Percentiles rank a stretch among this genome's conserved stretches.
Conservation (phyloP, 495 filamentous ascomycete species). For the Podospora fimiseda region DNA sequence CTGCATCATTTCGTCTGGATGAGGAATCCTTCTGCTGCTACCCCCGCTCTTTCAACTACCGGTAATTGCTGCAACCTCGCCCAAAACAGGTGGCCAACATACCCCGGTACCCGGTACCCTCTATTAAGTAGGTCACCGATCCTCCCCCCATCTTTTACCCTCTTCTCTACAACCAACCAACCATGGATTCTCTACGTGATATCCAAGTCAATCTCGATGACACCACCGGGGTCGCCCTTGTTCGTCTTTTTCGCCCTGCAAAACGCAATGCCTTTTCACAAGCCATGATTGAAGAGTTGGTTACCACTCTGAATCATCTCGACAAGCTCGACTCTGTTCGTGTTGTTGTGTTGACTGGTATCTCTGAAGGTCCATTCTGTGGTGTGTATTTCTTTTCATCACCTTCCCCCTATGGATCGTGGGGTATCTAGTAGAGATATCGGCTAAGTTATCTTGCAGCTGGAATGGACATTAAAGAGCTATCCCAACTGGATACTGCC, state of each 20-base stretch:
- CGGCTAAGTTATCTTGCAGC: slow-evolving; percentile 16
- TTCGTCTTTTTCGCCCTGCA: slow-evolving; percentile 30
- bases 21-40: neutral
- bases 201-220: slow-evolving; percentile 2
- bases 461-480: slow-evolving; percentile 34
- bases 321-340: slow-evolving; percentile 21
- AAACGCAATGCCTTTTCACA: slow-evolving; percentile 38
- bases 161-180: no score
- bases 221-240: slow-evolving; percentile 19
- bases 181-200: neutral
- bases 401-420: slow-evolving; percentile 2
- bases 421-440: no score
- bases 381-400: slow-evolving; percentile 15
- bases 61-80: neutral
- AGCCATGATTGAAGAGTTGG: slow-evolving; percentile 23
- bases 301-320: slow-evolving; percentile 17
- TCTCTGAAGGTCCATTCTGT: slow-evolving; percentile 26
- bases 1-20: no score
- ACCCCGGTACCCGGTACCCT: neutral
- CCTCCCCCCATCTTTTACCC: neutral
- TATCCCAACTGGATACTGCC: slow-evolving; percentile 24
- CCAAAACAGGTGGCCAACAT: neutral
- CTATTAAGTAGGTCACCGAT: neutral
- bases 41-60: neutral
- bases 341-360: slow-evolving; percentile 32